A percentile compares a stretch with the other conserved stretches of the same genome.
These are phyloP conservation scores for Penicillium sp. DNA, from an alignment of 2,329 filamentous ascomycete species.

Conservation along the genomic window DNA sequence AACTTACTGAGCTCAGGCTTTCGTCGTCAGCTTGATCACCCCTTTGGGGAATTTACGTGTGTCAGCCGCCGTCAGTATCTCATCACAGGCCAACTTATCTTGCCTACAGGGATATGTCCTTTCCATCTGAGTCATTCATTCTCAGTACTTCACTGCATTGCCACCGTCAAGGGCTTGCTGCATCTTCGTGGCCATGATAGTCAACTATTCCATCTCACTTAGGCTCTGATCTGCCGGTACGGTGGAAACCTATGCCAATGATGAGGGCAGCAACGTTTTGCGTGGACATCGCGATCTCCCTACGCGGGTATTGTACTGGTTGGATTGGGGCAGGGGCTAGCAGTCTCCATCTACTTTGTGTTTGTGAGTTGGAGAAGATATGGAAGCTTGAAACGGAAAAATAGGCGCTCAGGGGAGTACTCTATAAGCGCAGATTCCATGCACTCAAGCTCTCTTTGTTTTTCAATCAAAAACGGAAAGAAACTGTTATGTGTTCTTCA, in stretches of 20 bases:
- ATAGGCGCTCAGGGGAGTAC: not conserved
- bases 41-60: constrained; percentile 28
- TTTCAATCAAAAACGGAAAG: not conserved
- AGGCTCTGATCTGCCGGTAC: constrained; percentile 64
- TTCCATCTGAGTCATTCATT: constrained; percentile 59
- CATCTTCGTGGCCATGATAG: constrained; percentile 59
- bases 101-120: constrained; percentile 58
- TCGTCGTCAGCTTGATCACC: constrained; percentile 28
- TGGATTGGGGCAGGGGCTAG: constrained; percentile 9
- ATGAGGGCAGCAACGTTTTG: constrained; percentile 35
- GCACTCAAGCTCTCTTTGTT: not conserved
- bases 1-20: constrained; percentile 42
- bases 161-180: constrained; percentile 50
- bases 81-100: not conserved
- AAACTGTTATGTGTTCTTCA: not conserved
- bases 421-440: not conserved
- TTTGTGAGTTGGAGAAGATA: constrained; percentile 12
- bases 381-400: not conserved
- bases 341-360: constrained; percentile 15
- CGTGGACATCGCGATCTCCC: constrained; percentile 38
- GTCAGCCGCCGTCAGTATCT: not conserved
- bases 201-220: constrained; percentile 66
- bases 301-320: constrained; percentile 40
- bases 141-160: constrained; percentile 51
- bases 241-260: constrained; percentile 50